phyloP scores from a whole-genome alignment of 208 protist genomes.

The Lotmaria passim region DNA sequence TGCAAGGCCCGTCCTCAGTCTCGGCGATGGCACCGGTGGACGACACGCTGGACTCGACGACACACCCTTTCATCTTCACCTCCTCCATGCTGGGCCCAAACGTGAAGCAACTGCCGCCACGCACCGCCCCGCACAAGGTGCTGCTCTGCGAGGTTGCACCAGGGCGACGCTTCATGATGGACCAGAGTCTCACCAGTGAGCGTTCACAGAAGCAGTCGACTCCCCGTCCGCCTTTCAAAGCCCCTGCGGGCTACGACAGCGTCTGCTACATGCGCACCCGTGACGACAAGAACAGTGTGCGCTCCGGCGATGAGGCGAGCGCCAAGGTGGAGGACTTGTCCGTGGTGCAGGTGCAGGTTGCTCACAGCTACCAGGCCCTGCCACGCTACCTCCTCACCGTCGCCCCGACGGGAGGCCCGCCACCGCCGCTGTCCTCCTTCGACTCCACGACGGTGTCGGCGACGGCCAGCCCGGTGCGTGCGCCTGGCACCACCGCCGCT shows the following conservation, averaged over 20 bases:
- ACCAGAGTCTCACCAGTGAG: constrained; percentile 34
- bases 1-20: neutral
- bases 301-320: constrained; percentile 16
- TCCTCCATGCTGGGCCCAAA: constrained; percentile 54
- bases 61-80: constrained; percentile 60
- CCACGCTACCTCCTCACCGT: constrained; percentile 74
- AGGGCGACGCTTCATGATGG: constrained; percentile 42
- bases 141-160: constrained; percentile 77
- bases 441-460: neutral
- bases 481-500: constrained; percentile 19
- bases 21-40: neutral
- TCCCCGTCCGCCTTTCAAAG: constrained; percentile 4
- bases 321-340: constrained; percentile 14
- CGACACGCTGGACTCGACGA: constrained; percentile 16
- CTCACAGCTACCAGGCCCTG: constrained; percentile 65
- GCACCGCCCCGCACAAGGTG: constrained; percentile 46
- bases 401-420: constrained; percentile 2
- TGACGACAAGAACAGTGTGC: constrained; percentile 13
- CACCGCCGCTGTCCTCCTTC: neutral
- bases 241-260: constrained; percentile 53
- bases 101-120: constrained; percentile 35
- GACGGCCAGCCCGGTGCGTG: constrained; percentile 21
- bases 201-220: constrained; percentile 15
- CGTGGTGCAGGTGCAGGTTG: constrained; percentile 45
- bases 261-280: constrained; percentile 35